Conservation (phyloP, 306 rosid species). For the Medicago arabica region DNA sequence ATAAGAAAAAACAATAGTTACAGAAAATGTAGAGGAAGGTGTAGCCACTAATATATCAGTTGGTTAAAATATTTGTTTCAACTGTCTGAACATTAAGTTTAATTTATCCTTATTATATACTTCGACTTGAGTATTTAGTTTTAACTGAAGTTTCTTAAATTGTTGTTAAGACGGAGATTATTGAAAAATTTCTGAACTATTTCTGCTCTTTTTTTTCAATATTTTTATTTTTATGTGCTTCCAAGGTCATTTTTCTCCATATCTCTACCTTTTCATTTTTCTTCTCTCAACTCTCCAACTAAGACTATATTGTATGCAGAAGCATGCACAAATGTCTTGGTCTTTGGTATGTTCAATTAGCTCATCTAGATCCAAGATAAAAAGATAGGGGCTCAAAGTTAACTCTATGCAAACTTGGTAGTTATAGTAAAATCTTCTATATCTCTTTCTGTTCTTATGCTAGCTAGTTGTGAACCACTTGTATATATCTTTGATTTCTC, state of each 20-base stretch:
- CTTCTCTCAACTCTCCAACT: background rate
- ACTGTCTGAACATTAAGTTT: background rate
- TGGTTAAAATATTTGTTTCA: background rate
- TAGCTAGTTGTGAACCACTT: background rate
- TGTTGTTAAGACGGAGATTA: background rate
- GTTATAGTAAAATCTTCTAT: background rate
- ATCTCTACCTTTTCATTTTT: background rate
- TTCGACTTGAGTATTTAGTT: conserved; percentile 1
- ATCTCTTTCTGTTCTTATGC: background rate
- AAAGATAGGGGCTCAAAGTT: background rate
- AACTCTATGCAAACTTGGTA: background rate
- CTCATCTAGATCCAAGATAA: no score
- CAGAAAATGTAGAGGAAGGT: background rate
- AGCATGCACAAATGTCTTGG: background rate
- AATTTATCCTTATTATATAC: background rate
- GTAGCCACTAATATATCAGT: conserved; percentile 14
- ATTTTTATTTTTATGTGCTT: background rate
- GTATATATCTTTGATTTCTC: no score
- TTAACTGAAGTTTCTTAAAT: background rate
- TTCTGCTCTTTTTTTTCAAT: background rate
- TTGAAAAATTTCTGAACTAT: background rate
- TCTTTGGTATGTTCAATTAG: background rate
- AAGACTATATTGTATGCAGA: background rate
- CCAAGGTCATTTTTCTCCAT: background rate
- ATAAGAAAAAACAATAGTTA: background rate